These are phyloP conservation scores for Phytophthora aleatoria DNA, from an alignment of 352 stramenopile genomes.

Conservation along the genomic window DNA sequence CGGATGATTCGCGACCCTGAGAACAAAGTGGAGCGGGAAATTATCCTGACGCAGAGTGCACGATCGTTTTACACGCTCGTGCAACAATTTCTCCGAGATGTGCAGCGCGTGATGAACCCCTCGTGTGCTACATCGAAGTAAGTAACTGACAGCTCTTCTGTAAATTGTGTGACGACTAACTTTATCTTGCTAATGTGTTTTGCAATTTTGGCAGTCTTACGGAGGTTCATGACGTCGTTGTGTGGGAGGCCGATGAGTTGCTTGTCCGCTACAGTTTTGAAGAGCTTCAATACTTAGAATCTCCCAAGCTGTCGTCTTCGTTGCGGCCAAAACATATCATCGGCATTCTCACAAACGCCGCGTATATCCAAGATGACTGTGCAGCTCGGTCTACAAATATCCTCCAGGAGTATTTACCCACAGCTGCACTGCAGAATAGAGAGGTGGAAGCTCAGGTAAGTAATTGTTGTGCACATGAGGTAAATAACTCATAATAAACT, in stretches of 20 bases:
- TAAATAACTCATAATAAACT: not conserved
- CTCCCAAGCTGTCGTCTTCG: constrained; percentile 61
- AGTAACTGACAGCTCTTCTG: not conserved
- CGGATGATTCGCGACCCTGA: constrained; percentile 76
- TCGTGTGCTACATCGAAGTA: constrained; percentile 82
- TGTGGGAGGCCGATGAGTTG: constrained; percentile 63
- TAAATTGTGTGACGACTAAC: constrained; percentile 6
- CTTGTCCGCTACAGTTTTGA: constrained; percentile 68
- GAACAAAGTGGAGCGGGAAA: constrained; percentile 69
- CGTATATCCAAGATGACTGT: constrained; percentile 73
- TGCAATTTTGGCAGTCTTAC: constrained; percentile 39
- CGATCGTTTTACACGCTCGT: constrained; percentile 80
- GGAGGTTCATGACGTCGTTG: constrained; percentile 64
- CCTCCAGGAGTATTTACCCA: constrained; percentile 60
- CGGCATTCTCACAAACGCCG: constrained; percentile 71
- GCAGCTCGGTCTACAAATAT: constrained; percentile 52
- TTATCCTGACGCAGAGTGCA: constrained; percentile 82
- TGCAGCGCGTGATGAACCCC: constrained; percentile 78
- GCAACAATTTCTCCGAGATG: constrained; percentile 81
- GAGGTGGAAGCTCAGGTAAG: constrained; percentile 49
- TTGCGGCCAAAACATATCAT: constrained; percentile 71
- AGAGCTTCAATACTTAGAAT: constrained; percentile 64
- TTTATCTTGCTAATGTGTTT: constrained; percentile 1
- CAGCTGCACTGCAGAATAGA: constrained; percentile 49
- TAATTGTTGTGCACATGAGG: not conserved